Evolutionary conservation across 306 rosid genomes (phyloP), one percentile per base, ranked within the genome.

Genomic region (Delonix regia): DNA sequence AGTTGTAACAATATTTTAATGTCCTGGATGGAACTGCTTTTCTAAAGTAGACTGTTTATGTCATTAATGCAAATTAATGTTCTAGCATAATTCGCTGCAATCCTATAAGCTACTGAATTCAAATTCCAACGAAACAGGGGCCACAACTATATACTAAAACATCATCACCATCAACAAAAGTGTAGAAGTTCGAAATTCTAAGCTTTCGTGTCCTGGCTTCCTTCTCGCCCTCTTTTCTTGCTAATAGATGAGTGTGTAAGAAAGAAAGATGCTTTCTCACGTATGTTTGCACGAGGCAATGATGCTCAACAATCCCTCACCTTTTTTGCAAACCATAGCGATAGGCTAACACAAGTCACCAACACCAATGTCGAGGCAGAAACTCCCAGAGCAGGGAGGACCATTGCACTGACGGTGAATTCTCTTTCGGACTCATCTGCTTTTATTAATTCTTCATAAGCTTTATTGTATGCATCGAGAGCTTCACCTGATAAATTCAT

Each of bases 401-500:
- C 63, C 34, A 33, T 6, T 36, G n/a, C 7, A 61, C 36, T 30
- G 15, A 69, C n/a, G n/a, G n/a, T n/a, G n/a, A n/a, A n/a, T n/a
- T n/a, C n/a, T n/a, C n/a, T n/a, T n/a, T n/a, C n/a, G n/a, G 91
- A 93, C 42, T 88, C 85, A 24, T 83, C 82, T n/a, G 68, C 65
- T 69, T 55, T 30, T 63, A 48, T 30, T 38, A 18, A 9, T 33
- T 47, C 61, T 28, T 61, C 65, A 22, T 11, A 34, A 34, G 91
- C 90, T 64, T 88, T 92, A 9, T 84, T 80, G 88, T 87, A 87
- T 4, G 91, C 89, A 69, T 84, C 85, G 41, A 79, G 83, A 80
- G 91, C 87, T 79, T 93, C 91, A 61, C 86, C 90, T 27, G 87
- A 83, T 72, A 87, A 82, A 85, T 89, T 85, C 88, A 88, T 81